Evolutionary conservation across 2,329 filamentous ascomycete genomes (phyloP), one percentile per base, ranked within the genome.

Genomic region (Cladophialophora carrionii): DNA sequence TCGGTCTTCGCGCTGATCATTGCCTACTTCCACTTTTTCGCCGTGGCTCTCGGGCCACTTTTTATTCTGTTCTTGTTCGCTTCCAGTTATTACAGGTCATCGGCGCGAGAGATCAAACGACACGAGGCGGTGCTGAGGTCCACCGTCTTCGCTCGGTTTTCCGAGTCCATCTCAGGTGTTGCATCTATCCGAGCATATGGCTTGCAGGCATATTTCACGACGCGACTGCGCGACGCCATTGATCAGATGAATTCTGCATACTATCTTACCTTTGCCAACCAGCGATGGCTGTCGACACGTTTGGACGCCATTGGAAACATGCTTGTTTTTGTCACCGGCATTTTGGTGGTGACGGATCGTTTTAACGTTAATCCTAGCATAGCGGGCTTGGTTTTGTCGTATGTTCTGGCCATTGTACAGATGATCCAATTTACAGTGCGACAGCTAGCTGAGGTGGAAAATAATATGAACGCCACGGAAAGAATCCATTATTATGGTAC

Each of bases 391-490:
- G 92, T 98, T 0, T 83, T 99, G 24, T 95, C 90, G 54, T 98
- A 98, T 77, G 96, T 98, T 74, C 84, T 99, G 20, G 86, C 89
- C 14, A 96, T 97, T 73, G 92, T 96, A 20, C 91, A 96, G 76
- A 92, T 97, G 90, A 89, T 98, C 70, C 94, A 97, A 75, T 97
- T 97, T 77, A 94, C 92, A 0, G 91, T 98, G 20, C 87, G 95
- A 20, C 94, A 98, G 78, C 83, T 97, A 7, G 94, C 94, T 29
- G 94, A 97, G 77, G 92, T 98, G 8, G 94, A 98, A 77, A 98
- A 97, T 78, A 92, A 93, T 74, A 98, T 98, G 94, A 98, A 97
- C 76, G 89, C 93, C 0, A 95, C 96, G 0, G 94, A 98, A 78
- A 89, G 95, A 57, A 83, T 98, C 37, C 88, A 92, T 75, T 92